Evolutionary conservation across 495 filamentous ascomycete species (phyloP).

Genomic region (Usnea hakonensis): DNA sequence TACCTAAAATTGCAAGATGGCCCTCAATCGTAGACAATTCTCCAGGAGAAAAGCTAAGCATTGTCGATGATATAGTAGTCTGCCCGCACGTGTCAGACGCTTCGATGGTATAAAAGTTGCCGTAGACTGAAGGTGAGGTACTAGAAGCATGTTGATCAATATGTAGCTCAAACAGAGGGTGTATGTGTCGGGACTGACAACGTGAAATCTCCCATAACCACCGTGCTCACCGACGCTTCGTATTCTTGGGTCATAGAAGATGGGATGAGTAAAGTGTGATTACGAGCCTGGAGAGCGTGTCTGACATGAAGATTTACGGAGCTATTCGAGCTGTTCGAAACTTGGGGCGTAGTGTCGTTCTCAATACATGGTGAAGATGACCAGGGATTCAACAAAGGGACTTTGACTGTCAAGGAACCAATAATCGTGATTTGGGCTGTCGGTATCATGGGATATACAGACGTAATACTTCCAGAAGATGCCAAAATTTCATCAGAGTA

Average conservation of each 20-base stretch:
- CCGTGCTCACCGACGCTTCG: not conserved
- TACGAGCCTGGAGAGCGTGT: not conserved
- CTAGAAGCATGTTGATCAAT: not conserved
- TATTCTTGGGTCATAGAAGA: not conserved
- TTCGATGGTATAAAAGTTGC: not conserved
- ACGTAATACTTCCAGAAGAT: not conserved
- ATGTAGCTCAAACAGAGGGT: not conserved
- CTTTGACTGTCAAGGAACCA: not conserved
- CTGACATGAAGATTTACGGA: not conserved
- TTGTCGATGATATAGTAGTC: constrained; percentile 2
- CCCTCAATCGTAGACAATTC: constrained; percentile 5
- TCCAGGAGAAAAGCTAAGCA: constrained; percentile 3
- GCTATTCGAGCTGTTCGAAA: not conserved
- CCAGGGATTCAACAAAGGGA: not conserved
- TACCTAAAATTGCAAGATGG: not conserved
- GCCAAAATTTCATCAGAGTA: no score
- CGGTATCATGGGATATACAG: not conserved
- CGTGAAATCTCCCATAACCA: not conserved
- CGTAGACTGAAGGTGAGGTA: not conserved
- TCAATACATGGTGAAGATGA: not conserved
- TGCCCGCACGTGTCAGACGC: not conserved
- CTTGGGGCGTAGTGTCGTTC: not conserved
- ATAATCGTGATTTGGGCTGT: not conserved
- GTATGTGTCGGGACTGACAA: not conserved
- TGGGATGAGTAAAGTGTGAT: not conserved